Evolutionary conservation across 1,284 basidiomycete genomes (phyloP).

Genomic region (Jaminaea rosea): DNA sequence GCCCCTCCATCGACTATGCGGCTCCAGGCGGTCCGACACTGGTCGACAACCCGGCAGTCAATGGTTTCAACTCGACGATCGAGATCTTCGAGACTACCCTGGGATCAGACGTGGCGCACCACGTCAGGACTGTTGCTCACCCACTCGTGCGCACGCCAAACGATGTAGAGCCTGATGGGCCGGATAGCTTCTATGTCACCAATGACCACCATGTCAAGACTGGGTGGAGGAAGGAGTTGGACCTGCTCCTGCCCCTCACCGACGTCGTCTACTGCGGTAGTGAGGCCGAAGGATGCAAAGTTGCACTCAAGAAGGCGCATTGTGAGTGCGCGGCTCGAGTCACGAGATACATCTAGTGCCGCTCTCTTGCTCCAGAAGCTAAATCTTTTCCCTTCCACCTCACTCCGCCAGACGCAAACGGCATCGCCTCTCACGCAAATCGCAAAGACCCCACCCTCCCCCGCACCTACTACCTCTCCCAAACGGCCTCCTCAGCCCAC

Average conservation of each 20-base stretch:
- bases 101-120: conserved; percentile 52
- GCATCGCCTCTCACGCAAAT: no score
- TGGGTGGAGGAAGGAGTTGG: conserved; percentile 12
- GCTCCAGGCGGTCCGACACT: no score
- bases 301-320: no score
- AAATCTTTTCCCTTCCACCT: no score
- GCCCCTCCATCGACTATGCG: conserved; percentile 25
- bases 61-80: conserved; percentile 60
- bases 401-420: no score
- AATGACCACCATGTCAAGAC: conserved; percentile 32
- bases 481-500: no score
- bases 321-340: no score
- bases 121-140: conserved; percentile 58
- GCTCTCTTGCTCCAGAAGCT: no score
- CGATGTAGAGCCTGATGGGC: conserved; percentile 55
- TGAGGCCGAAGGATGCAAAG: conserved; percentile 31
- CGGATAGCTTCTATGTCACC: conserved; percentile 33
- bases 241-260: conserved; percentile 15
- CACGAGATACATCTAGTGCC: no score
- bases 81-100: conserved; percentile 60
- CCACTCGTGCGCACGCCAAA: conserved; percentile 61
- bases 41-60: no score
- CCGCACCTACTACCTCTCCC: no score
- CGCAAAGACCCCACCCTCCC: no score
- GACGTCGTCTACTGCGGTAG: conserved; percentile 29